Evolutionary conservation across 352 stramenopile species (phyloP).

Genomic region (Pythium monospermum): DNA sequence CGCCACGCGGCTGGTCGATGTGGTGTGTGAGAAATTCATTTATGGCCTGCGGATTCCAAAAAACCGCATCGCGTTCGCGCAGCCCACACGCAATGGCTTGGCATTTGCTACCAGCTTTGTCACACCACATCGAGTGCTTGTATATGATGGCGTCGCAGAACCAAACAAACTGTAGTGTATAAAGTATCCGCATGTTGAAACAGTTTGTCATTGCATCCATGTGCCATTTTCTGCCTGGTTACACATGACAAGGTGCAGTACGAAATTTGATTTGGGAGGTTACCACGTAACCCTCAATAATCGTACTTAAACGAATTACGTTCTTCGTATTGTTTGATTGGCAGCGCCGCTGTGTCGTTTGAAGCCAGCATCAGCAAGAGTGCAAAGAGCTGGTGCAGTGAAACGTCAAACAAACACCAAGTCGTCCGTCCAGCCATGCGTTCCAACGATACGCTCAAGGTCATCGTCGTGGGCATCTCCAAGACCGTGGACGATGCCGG

Average conservation of each 20-base stretch:
- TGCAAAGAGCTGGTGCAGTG: too few species aligned
- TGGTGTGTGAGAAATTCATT: conserved; percentile 58
- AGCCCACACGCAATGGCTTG: conserved; percentile 63
- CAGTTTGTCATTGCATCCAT: too few species aligned
- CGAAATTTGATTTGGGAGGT: too few species aligned
- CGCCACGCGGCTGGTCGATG: conserved; percentile 55
- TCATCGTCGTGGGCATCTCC: conserved; percentile 78
- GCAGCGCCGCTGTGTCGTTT: conserved; percentile 25
- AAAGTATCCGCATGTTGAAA: too few species aligned
- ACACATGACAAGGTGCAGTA: too few species aligned
- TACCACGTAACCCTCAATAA: too few species aligned
- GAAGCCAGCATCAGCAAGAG: background rate
- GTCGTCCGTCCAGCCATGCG: conserved; percentile 27
- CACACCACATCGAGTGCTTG: conserved; percentile 37
- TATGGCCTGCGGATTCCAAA: conserved; percentile 61
- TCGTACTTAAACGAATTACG: background rate
- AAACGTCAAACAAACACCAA: background rate
- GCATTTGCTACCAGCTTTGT: conserved; percentile 58
- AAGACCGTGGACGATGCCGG: conserved; percentile 67
- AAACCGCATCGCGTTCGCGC: conserved; percentile 54
- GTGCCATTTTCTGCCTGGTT: too few species aligned
- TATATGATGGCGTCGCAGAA: conserved; percentile 37
- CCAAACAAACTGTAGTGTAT: too few species aligned
- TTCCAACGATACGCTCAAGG: conserved; percentile 80
- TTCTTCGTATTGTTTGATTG: conserved; percentile 15